Base-by-base conservation (phyloP, 192 early-diverging fungal species). In the Haplosporangium gracile region DNA sequence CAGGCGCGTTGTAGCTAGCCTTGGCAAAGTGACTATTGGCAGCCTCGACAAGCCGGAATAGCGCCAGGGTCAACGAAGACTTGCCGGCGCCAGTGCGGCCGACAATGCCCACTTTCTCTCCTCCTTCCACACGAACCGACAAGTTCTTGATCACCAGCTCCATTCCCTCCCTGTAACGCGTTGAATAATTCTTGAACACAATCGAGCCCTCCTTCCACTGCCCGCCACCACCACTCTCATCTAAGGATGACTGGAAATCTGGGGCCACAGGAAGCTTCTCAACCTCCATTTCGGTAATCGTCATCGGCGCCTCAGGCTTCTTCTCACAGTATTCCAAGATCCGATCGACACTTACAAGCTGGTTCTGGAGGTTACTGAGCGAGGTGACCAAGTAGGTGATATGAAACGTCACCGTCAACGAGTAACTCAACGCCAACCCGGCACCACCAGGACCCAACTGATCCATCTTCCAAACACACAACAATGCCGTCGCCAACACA, bases 321-420 rank as follows among this genome's bases (percentile, higher is more conserved):
- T 97, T 84, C 16, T 95, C 93, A 72, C 92, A 91, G 76, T 97
- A 98, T 82, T 97, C 95, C 63, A 92, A 88, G 68, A 95, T 90
- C 4, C 95, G 78, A 29, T 85, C 83, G 8, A 85, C 74, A 6
- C 72, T 76, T 32, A 85, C 70, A 0, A 85, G n/a, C 90, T 72
- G 45, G 91, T 92, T 92, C 80, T 97, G 96, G 60, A 98, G 93
- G 72, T 97, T 96, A 74, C 95, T 95, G 47, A 92, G 95, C 68
- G 94, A 93, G 22, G 96, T 92, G 29, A 98, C 93, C 79, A 95
- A 90, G 94, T 94, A 97, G 72, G 95, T 95, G 49, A 98, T 88
- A 51, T 93, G 92, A 74, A 96, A 94, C 22, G 97, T 97, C 40
- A 96, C 90, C 18, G 89, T 91, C 22, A 95, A 76, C 20, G 96